Evolutionary conservation across 495 filamentous ascomycete genomes (phyloP).

Genomic region (Rhizodiscina lignyota): DNA sequence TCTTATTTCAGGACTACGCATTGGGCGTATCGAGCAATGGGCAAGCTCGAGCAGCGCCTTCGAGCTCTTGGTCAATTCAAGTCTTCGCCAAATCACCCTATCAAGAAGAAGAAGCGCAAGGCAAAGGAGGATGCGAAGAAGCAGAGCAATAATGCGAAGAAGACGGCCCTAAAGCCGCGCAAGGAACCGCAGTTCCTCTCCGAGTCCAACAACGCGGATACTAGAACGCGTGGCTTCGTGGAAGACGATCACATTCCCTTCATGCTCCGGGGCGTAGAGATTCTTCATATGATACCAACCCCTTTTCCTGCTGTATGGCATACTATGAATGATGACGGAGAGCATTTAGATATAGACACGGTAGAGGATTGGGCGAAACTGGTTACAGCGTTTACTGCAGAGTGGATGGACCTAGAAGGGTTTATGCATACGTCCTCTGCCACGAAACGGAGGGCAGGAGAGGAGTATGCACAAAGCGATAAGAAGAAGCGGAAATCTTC

Average conservation of each 20-base stretch:
- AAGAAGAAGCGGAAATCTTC: neutral
- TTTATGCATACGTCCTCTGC: constrained; percentile 13
- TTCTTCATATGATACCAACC: constrained; percentile 72
- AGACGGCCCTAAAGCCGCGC: neutral
- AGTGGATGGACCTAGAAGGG: constrained; percentile 86
- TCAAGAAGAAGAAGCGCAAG: no score
- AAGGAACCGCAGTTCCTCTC: constrained; percentile 9
- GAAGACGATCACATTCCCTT: constrained; percentile 88
- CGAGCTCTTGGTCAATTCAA: constrained; percentile 37
- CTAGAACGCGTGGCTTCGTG: constrained; percentile 33
- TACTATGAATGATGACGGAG: constrained; percentile 62
- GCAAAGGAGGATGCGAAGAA: neutral
- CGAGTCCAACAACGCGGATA: constrained; percentile 29
- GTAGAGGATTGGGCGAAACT: constrained; percentile 80
- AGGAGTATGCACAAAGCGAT: neutral
- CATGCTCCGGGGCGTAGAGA: constrained; percentile 63
- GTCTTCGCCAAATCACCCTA: constrained; percentile 24
- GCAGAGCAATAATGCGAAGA: constrained; percentile 2
- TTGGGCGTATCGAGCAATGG: constrained; percentile 73
- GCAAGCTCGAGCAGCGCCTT: constrained; percentile 50
- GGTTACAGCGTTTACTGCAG: constrained; percentile 66
- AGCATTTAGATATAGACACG: constrained; percentile 68
- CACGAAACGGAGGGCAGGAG: neutral
- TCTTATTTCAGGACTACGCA: constrained; percentile 80
- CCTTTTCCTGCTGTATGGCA: constrained; percentile 86